Evolutionary conservation across 1,284 basidiomycete species (phyloP), one percentile per base, ranked within the genome.

Genomic region (Ceratobasidium sp.): DNA sequence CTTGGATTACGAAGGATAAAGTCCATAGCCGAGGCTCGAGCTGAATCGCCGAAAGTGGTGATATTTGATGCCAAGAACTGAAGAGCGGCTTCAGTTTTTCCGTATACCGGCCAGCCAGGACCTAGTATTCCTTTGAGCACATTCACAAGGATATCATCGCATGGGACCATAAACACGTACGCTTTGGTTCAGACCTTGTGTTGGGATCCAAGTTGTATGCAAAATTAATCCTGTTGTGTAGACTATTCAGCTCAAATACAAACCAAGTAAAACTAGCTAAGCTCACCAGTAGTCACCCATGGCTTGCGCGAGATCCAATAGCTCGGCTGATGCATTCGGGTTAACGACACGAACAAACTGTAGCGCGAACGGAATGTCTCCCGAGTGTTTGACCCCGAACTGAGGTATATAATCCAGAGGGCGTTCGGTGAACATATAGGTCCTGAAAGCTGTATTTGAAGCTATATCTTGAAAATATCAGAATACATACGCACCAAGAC

Each of bases 281-380:
- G 7, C 72, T 9, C 42, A 75, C 72, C 72, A 75, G 33, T 75
- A 75, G 60, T 75, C 72, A 9, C 60, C 72, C 12, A 75, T 42
- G 6, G 28, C 53, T 2, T 64, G 23, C 4, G 18, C 39, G 15
- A 75, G 46, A 10, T 42, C 49, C 10, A 75, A 7, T 23, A 40
- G 28, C 23, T 60, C 61, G 18, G 58, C 28, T 23, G 72, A 28
- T 53, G 46, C 60, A 40, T 42, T 53, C n/a, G 72, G 72, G n/a
- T 60, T 26, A 40, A 53, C 3, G 3, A 66, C 13, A 23, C 46
- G 18, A 49, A 63, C 7, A 28, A n/a, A 20, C 44, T 75, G 72
- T 18, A 75, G 12, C 15, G 63, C 56, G 44, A 73, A 73, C 9
- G 71, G 23, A 26, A 60, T 49, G 1, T 73, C 71, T 23, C 58